These are phyloP conservation scores for Lippia alba DNA, from an alignment of 305 asterid species.

Conservation along the genomic window DNA sequence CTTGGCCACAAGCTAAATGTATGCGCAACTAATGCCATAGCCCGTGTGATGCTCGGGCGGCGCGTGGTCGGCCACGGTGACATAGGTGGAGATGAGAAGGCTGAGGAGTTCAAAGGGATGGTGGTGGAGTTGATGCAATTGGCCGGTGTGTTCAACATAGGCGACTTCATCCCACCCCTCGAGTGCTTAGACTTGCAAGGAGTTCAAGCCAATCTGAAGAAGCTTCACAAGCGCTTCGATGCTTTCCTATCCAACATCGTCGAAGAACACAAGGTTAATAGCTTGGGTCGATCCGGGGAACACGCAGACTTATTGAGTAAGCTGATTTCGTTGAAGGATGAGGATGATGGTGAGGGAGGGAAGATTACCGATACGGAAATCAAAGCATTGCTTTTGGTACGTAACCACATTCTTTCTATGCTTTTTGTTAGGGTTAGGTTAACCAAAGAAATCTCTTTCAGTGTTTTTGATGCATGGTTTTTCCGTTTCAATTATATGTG, in stretches of 20 bases:
- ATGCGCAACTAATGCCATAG: slow-evolving; percentile 74
- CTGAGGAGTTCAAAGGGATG: slow-evolving; percentile 82
- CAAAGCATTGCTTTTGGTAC: slow-evolving; percentile 85
- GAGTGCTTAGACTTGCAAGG: slow-evolving; percentile 78
- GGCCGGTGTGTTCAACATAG: slow-evolving; percentile 77
- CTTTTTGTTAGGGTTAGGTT: too few relatives aligned
- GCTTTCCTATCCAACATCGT: slow-evolving; percentile 56
- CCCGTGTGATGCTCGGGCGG: slow-evolving; percentile 70
- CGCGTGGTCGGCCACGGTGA: slow-evolving; percentile 58
- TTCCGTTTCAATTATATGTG: background rate
- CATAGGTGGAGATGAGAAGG: slow-evolving; percentile 54
- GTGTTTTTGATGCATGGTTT: background rate
- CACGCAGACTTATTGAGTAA: slow-evolving; percentile 58
- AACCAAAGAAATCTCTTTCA: too few relatives aligned
- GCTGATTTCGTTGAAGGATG: slow-evolving; percentile 56
- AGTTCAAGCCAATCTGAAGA: slow-evolving; percentile 71
- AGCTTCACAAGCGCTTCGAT: slow-evolving; percentile 73
- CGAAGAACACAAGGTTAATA: slow-evolving; percentile 55
- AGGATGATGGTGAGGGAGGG: slow-evolving; percentile 48
- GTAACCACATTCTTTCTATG: background rate
- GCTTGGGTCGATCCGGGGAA: background rate
- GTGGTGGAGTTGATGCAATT: slow-evolving; percentile 79
- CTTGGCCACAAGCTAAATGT: slow-evolving; percentile 63
- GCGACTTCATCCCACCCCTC: slow-evolving; percentile 79
- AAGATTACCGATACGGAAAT: slow-evolving; percentile 68